A percentile compares a stretch with the other conserved stretches of the same genome.
These are phyloP conservation scores for Aspergillus campestris DNA, from an alignment of 495 filamentous ascomycete species.

Conservation along the genomic window DNA sequence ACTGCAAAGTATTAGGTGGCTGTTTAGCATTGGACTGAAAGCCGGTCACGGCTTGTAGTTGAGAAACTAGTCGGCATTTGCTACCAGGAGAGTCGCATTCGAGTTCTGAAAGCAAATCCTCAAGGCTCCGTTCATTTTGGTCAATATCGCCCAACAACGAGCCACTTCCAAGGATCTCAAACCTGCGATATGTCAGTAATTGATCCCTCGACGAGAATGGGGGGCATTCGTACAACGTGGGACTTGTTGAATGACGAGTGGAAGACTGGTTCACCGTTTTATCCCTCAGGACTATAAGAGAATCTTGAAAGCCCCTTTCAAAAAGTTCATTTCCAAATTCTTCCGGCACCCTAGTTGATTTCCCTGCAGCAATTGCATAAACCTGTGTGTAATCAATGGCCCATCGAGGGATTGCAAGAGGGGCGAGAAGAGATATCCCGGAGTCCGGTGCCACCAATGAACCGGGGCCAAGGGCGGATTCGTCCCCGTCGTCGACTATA, in stretches of 20 bases:
- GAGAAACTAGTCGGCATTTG: no score
- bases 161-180: conserved; percentile 21
- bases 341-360: not conserved
- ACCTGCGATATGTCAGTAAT: conserved; percentile 12
- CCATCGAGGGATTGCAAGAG: conserved; percentile 15
- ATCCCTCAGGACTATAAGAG: conserved; percentile 10
- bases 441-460: not conserved
- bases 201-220: not conserved
- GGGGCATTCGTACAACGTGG: conserved; percentile 16
- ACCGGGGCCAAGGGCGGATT: conserved; percentile 10
- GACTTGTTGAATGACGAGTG: conserved; percentile 2
- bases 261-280: not conserved
- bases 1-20: not conserved
- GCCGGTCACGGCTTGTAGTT: no score
- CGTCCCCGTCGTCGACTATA: conserved; percentile 33
- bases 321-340: not conserved
- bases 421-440: conserved; percentile 3
- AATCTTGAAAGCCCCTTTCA: conserved; percentile 11
- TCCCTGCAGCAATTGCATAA: conserved; percentile 19
- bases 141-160: conserved; percentile 27
- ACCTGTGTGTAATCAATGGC: conserved; percentile 24
- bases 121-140: conserved; percentile 19
- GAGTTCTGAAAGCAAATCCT: conserved; percentile 15
- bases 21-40: not conserved
- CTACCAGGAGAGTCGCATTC: not conserved